Evolutionary conservation across 106 monocot species (phyloP).

Genomic region (Allium cepa): DNA sequence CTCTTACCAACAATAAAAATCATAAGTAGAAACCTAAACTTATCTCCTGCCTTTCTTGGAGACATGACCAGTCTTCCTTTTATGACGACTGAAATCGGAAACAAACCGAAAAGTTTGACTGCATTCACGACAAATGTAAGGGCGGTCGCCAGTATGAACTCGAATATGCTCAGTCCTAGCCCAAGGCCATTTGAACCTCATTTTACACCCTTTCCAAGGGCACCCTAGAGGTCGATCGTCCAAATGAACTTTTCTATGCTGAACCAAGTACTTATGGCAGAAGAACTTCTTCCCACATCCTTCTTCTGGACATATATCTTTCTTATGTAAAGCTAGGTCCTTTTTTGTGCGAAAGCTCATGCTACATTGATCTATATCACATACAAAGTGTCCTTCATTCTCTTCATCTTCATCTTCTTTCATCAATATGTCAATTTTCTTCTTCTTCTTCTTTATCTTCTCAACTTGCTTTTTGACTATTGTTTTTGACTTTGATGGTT

Average conservation of each 20-base stretch:
- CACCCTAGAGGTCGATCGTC: slow-evolving; percentile 88
- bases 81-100: slow-evolving; percentile 94
- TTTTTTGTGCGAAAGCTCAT: slow-evolving; percentile 80
- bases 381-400: slow-evolving; percentile 27
- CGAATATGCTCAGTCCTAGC: slow-evolving; percentile 93
- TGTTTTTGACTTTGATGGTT: slow-evolving; percentile 16
- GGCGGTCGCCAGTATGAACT: slow-evolving; percentile 86
- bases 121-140: slow-evolving; percentile 77
- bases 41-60: slow-evolving; percentile 12
- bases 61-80: slow-evolving; percentile 82
- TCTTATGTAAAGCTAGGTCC: slow-evolving; percentile 66
- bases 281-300: slow-evolving; percentile 95
- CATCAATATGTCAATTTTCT: background rate
- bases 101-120: slow-evolving; percentile 91
- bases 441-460: slow-evolving; percentile 21
- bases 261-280: slow-evolving; percentile 88
- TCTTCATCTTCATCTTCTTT: slow-evolving; percentile 4
- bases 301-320: slow-evolving; percentile 76
- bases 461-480: slow-evolving; percentile 6
- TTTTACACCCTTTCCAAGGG: slow-evolving; percentile 89
- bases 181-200: slow-evolving; percentile 98
- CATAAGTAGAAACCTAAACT: background rate
- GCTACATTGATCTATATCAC: slow-evolving; percentile 62
- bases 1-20: background rate
- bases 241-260: slow-evolving; percentile 77